These are phyloP conservation scores for Scutellaria galericulata DNA, from an alignment of 257 asterid species.

Conservation along the genomic window DNA sequence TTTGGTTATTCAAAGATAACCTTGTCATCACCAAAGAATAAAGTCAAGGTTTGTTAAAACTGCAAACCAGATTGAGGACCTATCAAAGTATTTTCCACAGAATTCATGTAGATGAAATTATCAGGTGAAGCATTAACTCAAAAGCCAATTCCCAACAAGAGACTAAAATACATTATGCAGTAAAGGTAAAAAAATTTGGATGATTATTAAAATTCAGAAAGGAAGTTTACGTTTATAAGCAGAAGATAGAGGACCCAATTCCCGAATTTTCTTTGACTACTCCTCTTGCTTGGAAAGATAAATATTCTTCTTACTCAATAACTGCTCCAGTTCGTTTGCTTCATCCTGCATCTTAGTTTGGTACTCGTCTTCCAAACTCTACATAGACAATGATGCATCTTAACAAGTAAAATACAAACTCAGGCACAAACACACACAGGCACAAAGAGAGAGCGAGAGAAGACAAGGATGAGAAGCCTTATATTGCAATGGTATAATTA, in stretches of 20 bases:
- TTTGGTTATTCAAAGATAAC: not conserved
- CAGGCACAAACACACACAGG: slow-evolving; percentile 24
- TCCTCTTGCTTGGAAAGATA: slow-evolving; percentile 91
- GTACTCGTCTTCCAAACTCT: slow-evolving; percentile 77
- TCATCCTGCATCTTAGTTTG: slow-evolving; percentile 88
- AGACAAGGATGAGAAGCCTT: slow-evolving; percentile 12
- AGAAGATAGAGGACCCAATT: slow-evolving; percentile 92
- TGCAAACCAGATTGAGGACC: slow-evolving; percentile 11
- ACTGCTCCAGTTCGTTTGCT: slow-evolving; percentile 88
- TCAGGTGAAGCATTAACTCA: slow-evolving; percentile 26
- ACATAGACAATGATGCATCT: slow-evolving; percentile 38
- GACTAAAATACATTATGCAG: slow-evolving; percentile 27
- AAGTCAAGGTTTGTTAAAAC: slow-evolving; percentile 11
- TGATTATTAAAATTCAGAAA: slow-evolving; percentile 29
- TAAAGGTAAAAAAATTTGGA: slow-evolving; percentile 23
- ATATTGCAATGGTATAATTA: not conserved
- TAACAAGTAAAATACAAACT: slow-evolving; percentile 33
- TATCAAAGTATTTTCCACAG: slow-evolving; percentile 2
- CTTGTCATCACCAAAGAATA: slow-evolving; percentile 8
- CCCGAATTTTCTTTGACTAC: slow-evolving; percentile 90
- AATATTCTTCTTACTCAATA: slow-evolving; percentile 71
- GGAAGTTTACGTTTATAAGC: slow-evolving; percentile 82
- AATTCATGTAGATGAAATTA: slow-evolving; percentile 3
- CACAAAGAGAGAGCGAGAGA: not conserved
- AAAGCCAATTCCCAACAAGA: slow-evolving; percentile 19